Percentiles rank a stretch among this genome's conserved stretches.
Evolutionary conservation across 2,329 filamentous ascomycete species (phyloP).

Genomic region (Phialophora chinensis): DNA sequence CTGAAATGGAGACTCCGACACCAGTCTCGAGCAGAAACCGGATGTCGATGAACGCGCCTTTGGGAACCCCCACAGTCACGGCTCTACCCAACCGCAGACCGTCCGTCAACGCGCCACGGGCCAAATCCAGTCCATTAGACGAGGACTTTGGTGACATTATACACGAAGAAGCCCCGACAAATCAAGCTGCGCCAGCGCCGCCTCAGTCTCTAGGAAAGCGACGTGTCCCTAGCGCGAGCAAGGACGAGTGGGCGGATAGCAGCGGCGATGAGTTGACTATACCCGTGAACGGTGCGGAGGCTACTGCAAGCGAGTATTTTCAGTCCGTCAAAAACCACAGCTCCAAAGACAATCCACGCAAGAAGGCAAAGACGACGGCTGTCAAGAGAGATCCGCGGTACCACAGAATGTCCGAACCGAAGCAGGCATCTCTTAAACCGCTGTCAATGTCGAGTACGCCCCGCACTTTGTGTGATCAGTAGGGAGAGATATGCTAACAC

Average conservation of each 20-base stretch:
- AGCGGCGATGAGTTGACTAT: neutral
- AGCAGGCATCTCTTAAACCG: neutral
- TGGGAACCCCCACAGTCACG: neutral
- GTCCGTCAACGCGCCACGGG: neutral
- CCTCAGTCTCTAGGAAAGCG: slow-evolving; percentile 2
- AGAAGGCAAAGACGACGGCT: neutral
- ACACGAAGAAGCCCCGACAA: neutral
- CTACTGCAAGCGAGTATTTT: neutral
- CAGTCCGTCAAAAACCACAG: neutral
- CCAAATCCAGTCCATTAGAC: neutral
- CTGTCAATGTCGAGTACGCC: neutral
- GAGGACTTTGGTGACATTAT: neutral
- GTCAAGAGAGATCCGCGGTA: neutral
- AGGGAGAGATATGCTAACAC: neutral
- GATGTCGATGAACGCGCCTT: neutral
- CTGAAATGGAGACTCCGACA: neutral
- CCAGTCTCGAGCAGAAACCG: neutral
- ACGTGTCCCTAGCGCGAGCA: neutral
- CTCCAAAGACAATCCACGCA: neutral
- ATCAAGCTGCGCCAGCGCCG: neutral
- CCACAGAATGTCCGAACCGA: neutral
- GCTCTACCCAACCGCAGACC: neutral
- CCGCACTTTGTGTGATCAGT: no score
- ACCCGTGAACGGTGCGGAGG: neutral
- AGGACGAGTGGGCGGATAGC: slow-evolving; percentile 12